Evolutionary conservation across 179 eudicot species (phyloP).

Genomic region (Beta macrorhiza): DNA sequence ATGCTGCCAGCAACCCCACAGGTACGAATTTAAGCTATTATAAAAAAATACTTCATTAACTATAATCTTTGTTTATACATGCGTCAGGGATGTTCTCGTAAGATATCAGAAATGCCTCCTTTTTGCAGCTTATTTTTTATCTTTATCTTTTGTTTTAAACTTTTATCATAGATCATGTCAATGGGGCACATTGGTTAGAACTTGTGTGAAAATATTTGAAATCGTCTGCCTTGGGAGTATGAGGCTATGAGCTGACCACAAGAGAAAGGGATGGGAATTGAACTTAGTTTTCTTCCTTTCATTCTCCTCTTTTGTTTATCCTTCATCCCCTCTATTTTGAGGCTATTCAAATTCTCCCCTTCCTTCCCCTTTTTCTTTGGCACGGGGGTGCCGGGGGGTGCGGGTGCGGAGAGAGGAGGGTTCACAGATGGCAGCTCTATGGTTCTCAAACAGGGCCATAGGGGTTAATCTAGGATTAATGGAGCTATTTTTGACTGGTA

Average conservation of each 20-base stretch:
- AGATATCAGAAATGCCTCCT: not conserved
- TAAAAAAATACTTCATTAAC: not conserved
- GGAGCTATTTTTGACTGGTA: not conserved
- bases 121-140: not conserved
- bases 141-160: not conserved
- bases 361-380: not conserved
- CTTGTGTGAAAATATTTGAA: not conserved
- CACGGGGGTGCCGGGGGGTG: not conserved
- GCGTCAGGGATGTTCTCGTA: not conserved
- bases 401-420: not conserved
- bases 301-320: not conserved
- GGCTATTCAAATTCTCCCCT: no score
- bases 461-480: not conserved
- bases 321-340: no score
- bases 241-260: not conserved
- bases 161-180: not conserved
- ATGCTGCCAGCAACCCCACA: constrained; percentile 97
- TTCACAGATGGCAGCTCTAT: no score
- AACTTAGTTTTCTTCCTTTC: not conserved
- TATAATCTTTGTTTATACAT: not conserved
- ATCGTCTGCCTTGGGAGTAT: not conserved
- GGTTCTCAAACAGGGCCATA: not conserved
- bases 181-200: not conserved
- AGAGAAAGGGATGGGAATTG: not conserved
- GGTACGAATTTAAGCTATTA: constrained; percentile 36